phyloP scores from a whole-genome alignment of 2,329 filamentous ascomycete species.

The Neofusicoccum sp. region DNA sequence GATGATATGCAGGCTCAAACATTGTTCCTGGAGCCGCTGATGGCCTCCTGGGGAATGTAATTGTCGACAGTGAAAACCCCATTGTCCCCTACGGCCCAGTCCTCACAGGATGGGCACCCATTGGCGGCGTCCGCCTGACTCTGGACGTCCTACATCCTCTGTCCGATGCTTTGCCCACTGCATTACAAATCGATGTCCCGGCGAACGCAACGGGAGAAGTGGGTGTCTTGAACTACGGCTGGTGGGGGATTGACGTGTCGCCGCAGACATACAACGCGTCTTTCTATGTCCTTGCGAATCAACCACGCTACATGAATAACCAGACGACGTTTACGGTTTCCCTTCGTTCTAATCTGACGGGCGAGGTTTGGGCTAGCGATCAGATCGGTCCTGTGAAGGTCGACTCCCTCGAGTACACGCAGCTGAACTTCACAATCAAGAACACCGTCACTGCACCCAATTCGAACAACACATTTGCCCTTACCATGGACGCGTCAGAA shows the following conservation, averaged over 20 bases:
- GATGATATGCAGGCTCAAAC: constrained; percentile 22
- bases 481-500: constrained; percentile 49
- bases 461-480: constrained; percentile 52
- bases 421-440: constrained; percentile 38
- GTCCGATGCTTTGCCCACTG: constrained; percentile 45
- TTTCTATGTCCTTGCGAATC: constrained; percentile 47
- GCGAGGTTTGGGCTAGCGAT: constrained; percentile 41
- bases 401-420: constrained; percentile 30
- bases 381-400: constrained; percentile 27
- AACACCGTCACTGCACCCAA: constrained; percentile 46
- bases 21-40: constrained; percentile 20
- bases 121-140: constrained; percentile 35
- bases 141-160: constrained; percentile 44
- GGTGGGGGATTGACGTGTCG: constrained; percentile 53
- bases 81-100: constrained; percentile 31
- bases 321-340: constrained; percentile 40
- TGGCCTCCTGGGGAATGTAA: constrained; percentile 25
- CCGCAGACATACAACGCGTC: constrained; percentile 50
- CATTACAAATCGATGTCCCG: constrained; percentile 41
- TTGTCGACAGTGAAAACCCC: constrained; percentile 27
- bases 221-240: constrained; percentile 51
- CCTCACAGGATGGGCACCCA: constrained; percentile 27
- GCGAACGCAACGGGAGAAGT: constrained; percentile 40
- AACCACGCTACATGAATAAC: constrained; percentile 30
- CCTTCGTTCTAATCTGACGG: constrained; percentile 41